A percentile compares a stretch with the other conserved stretches of the same genome.
Conservation (phyloP, 1,139 yeast species). For the Candida gigantensis region DNA sequence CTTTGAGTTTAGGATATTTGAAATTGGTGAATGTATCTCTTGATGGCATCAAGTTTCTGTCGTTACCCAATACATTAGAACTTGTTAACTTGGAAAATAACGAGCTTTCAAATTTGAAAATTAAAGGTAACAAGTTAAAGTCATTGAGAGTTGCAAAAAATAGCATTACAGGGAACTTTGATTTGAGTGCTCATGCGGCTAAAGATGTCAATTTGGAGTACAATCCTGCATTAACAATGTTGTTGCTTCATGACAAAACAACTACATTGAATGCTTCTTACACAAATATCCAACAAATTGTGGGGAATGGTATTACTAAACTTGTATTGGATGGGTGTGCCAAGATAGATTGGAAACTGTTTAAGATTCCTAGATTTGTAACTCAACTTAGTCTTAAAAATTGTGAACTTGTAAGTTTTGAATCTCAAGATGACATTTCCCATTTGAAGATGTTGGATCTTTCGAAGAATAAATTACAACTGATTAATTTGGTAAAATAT, state of each 20-base stretch:
- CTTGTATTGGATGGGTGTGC: slow-evolving; percentile 14
- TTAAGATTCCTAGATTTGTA: slow-evolving; percentile 10
- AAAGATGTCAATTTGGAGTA: slow-evolving; percentile 10
- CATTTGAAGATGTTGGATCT: slow-evolving; percentile 11
- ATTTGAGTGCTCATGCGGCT: slow-evolving; percentile 3
- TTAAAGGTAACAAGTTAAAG: slow-evolving; percentile 3
- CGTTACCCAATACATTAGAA: slow-evolving; percentile 16
- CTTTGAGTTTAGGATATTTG: slow-evolving; percentile 10
- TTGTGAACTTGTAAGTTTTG: slow-evolving; percentile 12
- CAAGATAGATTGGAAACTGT: slow-evolving; percentile 12
- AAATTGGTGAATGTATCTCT: slow-evolving; percentile 9
- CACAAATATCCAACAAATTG: slow-evolving; percentile 8
- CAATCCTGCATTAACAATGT: slow-evolving; percentile 6
- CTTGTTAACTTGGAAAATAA: slow-evolving; percentile 14
- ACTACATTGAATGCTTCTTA: slow-evolving; percentile 10
- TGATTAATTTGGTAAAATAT: slow-evolving; percentile 9
- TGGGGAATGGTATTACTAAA: slow-evolving; percentile 13
- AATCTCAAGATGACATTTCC: slow-evolving; percentile 1
- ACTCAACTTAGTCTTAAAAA: slow-evolving; percentile 13
- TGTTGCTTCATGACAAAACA: slow-evolving; percentile 7
- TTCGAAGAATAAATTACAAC: slow-evolving; percentile 10
- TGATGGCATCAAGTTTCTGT: slow-evolving; percentile 3
- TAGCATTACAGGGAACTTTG: slow-evolving; percentile 7
- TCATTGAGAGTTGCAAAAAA: slow-evolving; percentile 10
- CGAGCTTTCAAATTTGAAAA: slow-evolving; percentile 2